Percentiles rank a stretch among this genome's conserved stretches.
These are phyloP conservation scores for Cryptococcus amylolentus DNA, from an alignment of 1,284 basidiomycete species.

Conservation along the genomic window DNA sequence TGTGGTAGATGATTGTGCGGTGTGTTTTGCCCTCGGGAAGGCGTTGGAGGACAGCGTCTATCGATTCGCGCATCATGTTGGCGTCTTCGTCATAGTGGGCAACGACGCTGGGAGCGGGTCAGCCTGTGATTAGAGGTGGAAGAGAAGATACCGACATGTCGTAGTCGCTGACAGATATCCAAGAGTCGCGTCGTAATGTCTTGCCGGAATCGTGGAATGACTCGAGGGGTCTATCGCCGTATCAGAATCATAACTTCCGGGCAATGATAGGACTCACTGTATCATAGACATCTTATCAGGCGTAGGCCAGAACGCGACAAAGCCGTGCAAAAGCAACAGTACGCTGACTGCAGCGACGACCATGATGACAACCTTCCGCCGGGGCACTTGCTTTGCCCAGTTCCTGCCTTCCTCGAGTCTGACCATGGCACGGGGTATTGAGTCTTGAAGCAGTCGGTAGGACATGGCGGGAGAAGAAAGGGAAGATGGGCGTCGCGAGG, in stretches of 20 bases:
- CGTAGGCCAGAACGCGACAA: not conserved
- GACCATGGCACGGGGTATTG: too few species aligned
- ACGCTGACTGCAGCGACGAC: not conserved
- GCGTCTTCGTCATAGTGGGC: conserved; percentile 35
- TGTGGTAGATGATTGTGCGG: conserved; percentile 35
- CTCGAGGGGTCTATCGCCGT: not conserved
- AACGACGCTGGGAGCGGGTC: conserved; percentile 20
- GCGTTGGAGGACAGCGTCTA: conserved; percentile 14
- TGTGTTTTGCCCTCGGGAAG: conserved; percentile 4
- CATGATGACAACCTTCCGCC: too few species aligned
- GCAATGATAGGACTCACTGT: not conserved
- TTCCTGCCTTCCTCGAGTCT: too few species aligned
- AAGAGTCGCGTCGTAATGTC: not conserved
- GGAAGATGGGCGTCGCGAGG: too few species aligned
- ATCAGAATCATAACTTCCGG: not conserved
- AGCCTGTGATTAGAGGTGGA: not conserved
- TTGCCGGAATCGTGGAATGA: not conserved
- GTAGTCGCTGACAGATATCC: not conserved
- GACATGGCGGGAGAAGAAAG: too few species aligned
- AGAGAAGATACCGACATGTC: not conserved
- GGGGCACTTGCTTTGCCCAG: too few species aligned
- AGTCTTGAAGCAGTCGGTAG: too few species aligned
- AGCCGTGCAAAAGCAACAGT: not conserved
- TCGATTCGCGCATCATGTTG: conserved; percentile 16
- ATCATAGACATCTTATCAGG: not conserved